A percentile compares a stretch with the other conserved stretches of the same genome.
Evolutionary conservation across 2,329 filamentous ascomycete species (phyloP).

Genomic region (Botryotinia narcissicola): DNA sequence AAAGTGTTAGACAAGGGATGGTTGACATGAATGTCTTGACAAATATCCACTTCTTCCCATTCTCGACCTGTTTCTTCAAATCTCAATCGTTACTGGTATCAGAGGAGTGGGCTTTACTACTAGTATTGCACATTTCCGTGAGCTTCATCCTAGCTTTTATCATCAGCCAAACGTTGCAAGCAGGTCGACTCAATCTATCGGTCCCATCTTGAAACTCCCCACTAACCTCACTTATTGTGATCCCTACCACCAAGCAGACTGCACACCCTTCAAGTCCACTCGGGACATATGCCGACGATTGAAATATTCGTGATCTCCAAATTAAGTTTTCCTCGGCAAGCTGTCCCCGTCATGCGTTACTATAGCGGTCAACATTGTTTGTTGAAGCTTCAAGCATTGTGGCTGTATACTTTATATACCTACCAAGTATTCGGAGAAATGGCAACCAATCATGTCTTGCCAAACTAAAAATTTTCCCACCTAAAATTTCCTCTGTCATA

Average conservation of each 20-base stretch:
- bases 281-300: background rate
- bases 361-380: background rate
- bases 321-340: background rate
- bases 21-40: background rate
- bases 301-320: background rate
- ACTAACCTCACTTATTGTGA: background rate
- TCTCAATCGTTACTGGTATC: background rate
- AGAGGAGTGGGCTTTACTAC: background rate
- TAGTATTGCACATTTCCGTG: background rate
- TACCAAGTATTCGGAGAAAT: background rate
- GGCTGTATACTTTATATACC: background rate
- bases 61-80: background rate
- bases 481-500: background rate
- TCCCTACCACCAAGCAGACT: background rate
- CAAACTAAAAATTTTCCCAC: background rate
- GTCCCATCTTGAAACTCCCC: background rate
- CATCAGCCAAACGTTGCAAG: background rate
- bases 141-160: slow-evolving; percentile 3
- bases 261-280: background rate
- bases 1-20: background rate
- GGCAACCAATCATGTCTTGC: background rate
- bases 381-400: background rate
- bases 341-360: background rate
- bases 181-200: background rate
- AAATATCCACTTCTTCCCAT: background rate